Conservation (phyloP, 805 yeast genomes). For the Hanseniaspora nectarophila region DNA sequence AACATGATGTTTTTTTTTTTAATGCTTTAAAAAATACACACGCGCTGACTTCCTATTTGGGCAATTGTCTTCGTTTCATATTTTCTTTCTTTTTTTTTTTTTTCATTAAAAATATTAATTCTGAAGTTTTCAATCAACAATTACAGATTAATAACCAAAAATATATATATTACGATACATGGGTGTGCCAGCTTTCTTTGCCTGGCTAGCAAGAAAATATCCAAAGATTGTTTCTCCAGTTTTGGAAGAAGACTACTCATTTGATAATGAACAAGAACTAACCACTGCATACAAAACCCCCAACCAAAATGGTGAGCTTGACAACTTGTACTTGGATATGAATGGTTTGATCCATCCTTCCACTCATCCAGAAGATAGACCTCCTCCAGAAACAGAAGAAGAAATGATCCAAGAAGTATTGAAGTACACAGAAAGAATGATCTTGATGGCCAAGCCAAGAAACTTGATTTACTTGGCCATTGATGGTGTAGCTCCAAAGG, state of each 20-base stretch:
- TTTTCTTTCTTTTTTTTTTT: background rate
- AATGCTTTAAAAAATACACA: background rate
- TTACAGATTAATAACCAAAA: background rate
- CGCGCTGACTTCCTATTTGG: background rate
- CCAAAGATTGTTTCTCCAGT: constrained; percentile 92
- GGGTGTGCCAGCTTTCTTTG: constrained; percentile 97
- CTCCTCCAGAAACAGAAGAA: constrained; percentile 92
- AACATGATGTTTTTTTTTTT: background rate
- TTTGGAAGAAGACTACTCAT: constrained; percentile 53
- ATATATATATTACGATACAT: constrained; percentile 29
- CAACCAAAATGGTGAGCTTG: constrained; percentile 92
- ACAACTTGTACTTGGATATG: constrained; percentile 90
- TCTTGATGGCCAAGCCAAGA: constrained; percentile 89
- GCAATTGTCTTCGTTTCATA: background rate
- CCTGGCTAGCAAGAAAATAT: constrained; percentile 88
- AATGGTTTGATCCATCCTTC: constrained; percentile 99
- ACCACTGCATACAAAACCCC: constrained; percentile 56
- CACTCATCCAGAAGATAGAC: constrained; percentile 93
- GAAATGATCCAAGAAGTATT: constrained; percentile 93
- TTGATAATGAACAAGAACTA: constrained; percentile 43
- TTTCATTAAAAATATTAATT: background rate
- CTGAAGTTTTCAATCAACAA: background rate
- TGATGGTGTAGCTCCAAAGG: constrained; percentile 98
- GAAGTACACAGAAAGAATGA: constrained; percentile 80
- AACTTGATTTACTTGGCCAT: constrained; percentile 89